Evolutionary conservation across 371 early-diverging fungal genomes (phyloP).

Genomic region (Mortierella polycephala): DNA sequence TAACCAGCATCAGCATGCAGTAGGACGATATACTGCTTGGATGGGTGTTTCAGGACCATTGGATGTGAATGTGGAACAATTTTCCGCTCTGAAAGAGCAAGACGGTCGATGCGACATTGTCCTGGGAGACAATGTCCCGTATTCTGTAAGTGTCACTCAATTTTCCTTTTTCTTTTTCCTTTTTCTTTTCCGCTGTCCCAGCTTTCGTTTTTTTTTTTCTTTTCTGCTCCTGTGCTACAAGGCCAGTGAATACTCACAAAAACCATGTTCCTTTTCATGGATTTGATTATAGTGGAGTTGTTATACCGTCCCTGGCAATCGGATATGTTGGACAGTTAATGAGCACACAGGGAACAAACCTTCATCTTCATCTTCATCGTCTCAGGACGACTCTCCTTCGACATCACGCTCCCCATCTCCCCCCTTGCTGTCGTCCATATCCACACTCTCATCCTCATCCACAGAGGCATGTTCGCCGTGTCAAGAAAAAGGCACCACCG

Average conservation of each 20-base stretch:
- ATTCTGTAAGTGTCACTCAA: conserved; percentile 8
- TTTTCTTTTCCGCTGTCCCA: no score
- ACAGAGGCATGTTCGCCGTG: not conserved
- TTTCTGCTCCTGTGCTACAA: no score
- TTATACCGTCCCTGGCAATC: conserved; percentile 22
- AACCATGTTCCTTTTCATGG: not conserved
- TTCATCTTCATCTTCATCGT: not conserved
- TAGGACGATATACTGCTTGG: not conserved
- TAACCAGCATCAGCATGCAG: no score
- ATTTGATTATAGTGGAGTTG: conserved; percentile 19
- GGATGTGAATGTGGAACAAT: not conserved
- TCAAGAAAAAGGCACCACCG: not conserved
- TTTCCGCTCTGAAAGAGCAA: conserved; percentile 1
- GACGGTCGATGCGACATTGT: conserved; percentile 15
- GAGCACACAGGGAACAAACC: conserved; percentile 18
- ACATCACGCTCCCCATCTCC: conserved; percentile 9
- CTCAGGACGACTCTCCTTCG: not conserved
- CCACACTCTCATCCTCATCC: conserved; percentile 5
- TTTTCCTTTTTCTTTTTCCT: not conserved
- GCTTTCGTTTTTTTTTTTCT: no score
- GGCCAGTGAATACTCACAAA: no score
- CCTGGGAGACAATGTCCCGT: conserved; percentile 6
- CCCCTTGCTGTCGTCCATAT: conserved; percentile 14
- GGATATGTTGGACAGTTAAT: conserved; percentile 32
- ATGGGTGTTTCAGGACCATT: conserved; percentile 23